Percentiles rank a stretch among this genome's conserved stretches.
Evolutionary conservation across 192 early-diverging fungal species (phyloP).

Genomic region (Coemansia sp.): DNA sequence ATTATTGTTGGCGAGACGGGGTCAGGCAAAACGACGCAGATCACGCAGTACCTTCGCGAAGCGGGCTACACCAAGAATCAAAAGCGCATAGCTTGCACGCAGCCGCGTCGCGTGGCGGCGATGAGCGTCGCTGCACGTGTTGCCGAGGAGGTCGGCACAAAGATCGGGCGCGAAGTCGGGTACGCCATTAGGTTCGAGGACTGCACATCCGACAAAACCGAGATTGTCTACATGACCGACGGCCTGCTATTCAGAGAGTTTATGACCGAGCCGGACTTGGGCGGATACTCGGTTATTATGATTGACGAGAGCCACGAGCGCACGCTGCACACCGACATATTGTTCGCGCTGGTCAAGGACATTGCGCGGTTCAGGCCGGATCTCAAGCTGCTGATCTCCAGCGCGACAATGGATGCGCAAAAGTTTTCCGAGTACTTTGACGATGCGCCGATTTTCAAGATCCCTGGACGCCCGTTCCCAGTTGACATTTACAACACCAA

Average conservation of each 20-base stretch:
- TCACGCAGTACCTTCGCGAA: constrained; percentile 96
- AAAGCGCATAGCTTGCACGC: constrained; percentile 94
- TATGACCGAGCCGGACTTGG: constrained; percentile 94
- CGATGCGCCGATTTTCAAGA: constrained; percentile 89
- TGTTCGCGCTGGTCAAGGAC: constrained; percentile 98
- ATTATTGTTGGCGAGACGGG: constrained; percentile 98
- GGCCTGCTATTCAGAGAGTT: constrained; percentile 98
- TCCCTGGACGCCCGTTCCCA: constrained; percentile 92
- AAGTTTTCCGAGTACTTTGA: constrained; percentile 98
- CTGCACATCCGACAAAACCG: constrained; percentile 93
- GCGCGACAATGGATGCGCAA: constrained; percentile 97
- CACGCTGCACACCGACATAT: constrained; percentile 93
- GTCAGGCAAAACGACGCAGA: constrained; percentile 98
- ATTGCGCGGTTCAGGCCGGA: constrained; percentile 93
- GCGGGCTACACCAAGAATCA: constrained; percentile 90
- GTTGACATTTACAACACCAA: constrained; percentile 96
- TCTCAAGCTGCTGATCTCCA: constrained; percentile 92
- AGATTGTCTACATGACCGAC: constrained; percentile 99
- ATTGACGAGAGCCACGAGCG: constrained; percentile 99
- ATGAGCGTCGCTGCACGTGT: constrained; percentile 98
- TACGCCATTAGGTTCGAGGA: constrained; percentile 99
- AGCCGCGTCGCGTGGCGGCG: constrained; percentile 97
- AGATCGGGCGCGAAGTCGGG: constrained; percentile 91
- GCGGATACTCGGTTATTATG: constrained; percentile 89
- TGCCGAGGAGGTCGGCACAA: constrained; percentile 95